phyloP scores from a whole-genome alignment of 1,284 basidiomycete genomes.

The Ustilago xerochloae region DNA sequence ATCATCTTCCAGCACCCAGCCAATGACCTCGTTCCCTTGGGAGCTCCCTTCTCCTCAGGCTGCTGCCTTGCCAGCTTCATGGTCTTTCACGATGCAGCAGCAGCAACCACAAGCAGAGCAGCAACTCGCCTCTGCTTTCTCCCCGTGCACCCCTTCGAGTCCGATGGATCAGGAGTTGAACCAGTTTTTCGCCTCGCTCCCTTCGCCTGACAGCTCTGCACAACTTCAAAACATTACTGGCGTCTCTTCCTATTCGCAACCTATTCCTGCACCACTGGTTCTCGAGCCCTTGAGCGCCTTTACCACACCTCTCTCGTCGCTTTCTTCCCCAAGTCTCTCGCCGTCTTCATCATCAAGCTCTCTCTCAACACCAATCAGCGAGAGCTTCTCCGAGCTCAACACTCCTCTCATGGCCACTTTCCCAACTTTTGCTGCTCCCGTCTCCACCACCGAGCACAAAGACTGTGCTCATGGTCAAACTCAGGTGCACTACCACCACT shows the following conservation, averaged over 20 bases:
- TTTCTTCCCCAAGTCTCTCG: conserved; percentile 19
- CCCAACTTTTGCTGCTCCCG: background rate
- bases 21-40: background rate
- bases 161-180: conserved; percentile 2
- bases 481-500: conserved; percentile 4
- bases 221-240: conserved; percentile 10
- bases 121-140: background rate
- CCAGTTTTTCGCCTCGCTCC: background rate
- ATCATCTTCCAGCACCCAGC: background rate
- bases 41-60: background rate
- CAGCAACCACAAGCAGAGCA: no score
- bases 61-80: background rate
- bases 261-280: conserved; percentile 3
- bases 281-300: conserved; percentile 2
- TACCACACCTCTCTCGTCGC: conserved; percentile 1
- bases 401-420: conserved; percentile 5
- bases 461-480: background rate
- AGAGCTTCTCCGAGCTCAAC: conserved; percentile 7
- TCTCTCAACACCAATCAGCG: conserved; percentile 8
- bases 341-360: conserved; percentile 12
- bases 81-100: background rate
- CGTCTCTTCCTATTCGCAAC: background rate
- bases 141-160: conserved; percentile 2
- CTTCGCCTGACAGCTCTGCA: background rate
- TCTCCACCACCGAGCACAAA: background rate